A percentile compares a stretch with the other conserved stretches of the same genome.
Evolutionary conservation across 768 basidiomycete species (phyloP).

Genomic region (Hortiboletus campestris): DNA sequence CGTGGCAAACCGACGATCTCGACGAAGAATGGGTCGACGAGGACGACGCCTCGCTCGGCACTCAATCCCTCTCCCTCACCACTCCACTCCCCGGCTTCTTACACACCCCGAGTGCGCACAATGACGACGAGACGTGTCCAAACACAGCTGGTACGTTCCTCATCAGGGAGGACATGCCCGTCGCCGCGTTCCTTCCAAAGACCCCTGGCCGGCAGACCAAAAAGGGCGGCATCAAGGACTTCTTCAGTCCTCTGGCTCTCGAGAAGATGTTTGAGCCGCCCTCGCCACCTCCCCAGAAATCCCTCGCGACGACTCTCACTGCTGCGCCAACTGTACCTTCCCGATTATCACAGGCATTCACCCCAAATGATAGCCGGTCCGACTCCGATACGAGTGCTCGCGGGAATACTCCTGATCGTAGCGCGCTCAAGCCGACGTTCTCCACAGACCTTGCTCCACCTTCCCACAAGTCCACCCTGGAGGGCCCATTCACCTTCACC

Average conservation of each 20-base stretch:
- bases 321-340: conserved; percentile 35
- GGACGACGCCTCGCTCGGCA: conserved; percentile 38
- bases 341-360: conserved; percentile 38
- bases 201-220: conserved; percentile 58
- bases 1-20: conserved; percentile 87
- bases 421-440: conserved; percentile 3
- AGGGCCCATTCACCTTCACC: conserved; percentile 74
- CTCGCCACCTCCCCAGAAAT: conserved; percentile 56
- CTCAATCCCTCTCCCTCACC: conserved; percentile 60
- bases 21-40: conserved; percentile 89
- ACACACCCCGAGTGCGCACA: conserved; percentile 41
- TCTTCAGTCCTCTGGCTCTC: conserved; percentile 85
- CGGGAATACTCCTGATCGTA: conserved; percentile 10
- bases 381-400: conserved; percentile 20
- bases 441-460: conserved; percentile 8
- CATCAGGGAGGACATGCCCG: conserved; percentile 64
- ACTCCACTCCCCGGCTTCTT: conserved; percentile 49
- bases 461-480: conserved; percentile 43
- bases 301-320: conserved; percentile 19
- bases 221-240: conserved; percentile 66
- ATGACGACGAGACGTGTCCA: conserved; percentile 31
- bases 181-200: conserved; percentile 56
- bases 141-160: conserved; percentile 66
- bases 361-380: conserved; percentile 29
- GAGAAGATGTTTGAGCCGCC: conserved; percentile 96